phyloP scores from a whole-genome alignment of 2,329 filamentous ascomycete genomes.

The Microdochium nivale region DNA sequence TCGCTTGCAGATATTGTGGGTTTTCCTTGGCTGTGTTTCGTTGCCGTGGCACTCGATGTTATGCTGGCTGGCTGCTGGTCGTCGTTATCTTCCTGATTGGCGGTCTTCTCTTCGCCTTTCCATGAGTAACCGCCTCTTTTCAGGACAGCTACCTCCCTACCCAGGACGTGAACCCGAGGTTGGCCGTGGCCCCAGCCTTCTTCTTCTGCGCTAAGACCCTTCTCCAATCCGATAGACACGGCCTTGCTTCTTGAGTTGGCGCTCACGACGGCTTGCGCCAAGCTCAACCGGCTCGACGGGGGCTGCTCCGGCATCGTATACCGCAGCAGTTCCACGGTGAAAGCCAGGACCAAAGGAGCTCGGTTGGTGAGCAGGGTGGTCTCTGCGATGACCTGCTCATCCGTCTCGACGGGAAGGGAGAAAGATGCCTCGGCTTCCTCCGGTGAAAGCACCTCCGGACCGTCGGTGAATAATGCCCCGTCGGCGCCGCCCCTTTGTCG shows the following conservation, averaged over 20 bases:
- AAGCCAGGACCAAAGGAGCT: conserved; percentile 74
- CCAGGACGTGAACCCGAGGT: conserved; percentile 63
- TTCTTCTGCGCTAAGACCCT: conserved; percentile 54
- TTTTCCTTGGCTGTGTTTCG: conserved; percentile 9
- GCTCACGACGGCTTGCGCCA: conserved; percentile 78
- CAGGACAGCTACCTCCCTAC: conserved; percentile 64
- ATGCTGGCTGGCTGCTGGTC: conserved; percentile 5
- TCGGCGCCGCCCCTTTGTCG: conserved; percentile 19
- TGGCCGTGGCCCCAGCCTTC: conserved; percentile 69
- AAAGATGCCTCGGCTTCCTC: conserved; percentile 56
- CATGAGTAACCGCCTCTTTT: conserved; percentile 69
- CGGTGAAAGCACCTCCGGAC: conserved; percentile 30
- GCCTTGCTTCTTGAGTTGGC: conserved; percentile 73
- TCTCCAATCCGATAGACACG: conserved; percentile 63
- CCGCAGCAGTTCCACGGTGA: conserved; percentile 63
- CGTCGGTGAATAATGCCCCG: conserved; percentile 17
- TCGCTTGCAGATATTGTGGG: conserved; percentile 6
- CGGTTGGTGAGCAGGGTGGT: conserved; percentile 65
- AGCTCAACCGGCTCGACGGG: conserved; percentile 70
- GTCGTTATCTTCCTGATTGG: conserved; percentile 6
- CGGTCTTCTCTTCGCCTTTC: conserved; percentile 29
- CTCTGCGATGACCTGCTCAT: conserved; percentile 50
- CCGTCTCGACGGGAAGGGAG: conserved; percentile 44
- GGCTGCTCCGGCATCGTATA: conserved; percentile 83
- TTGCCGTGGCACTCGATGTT: conserved; percentile 7